A percentile compares a stretch with the other conserved stretches of the same genome.
Conservation (phyloP, 2,329 filamentous ascomycete genomes). For the Macroventuria anomochaeta region DNA sequence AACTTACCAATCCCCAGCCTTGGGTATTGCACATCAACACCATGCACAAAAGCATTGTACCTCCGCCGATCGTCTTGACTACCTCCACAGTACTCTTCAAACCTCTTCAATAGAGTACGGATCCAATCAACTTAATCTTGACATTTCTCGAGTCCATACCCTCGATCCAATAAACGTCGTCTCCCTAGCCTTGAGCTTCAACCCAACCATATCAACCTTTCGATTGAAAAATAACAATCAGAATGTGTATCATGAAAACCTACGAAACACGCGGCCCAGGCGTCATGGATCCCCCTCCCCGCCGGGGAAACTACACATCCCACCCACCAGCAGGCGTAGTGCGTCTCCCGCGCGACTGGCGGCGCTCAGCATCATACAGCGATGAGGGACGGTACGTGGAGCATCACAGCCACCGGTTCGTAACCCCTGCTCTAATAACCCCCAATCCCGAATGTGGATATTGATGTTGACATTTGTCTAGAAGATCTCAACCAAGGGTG, state of each 20-base stretch:
- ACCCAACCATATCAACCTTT: no score
- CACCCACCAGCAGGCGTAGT: slow-evolving; percentile 44
- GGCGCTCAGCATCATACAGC: slow-evolving; percentile 23
- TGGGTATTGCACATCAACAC: slow-evolving; percentile 7
- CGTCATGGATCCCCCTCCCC: slow-evolving; percentile 42
- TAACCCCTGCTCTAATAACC: no score
- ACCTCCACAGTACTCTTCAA: not conserved
- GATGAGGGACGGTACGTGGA: slow-evolving; percentile 25
- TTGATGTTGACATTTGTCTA: no score
- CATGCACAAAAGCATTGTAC: slow-evolving; percentile 12
- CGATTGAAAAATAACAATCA: no score
- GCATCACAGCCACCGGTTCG: slow-evolving; percentile 10
- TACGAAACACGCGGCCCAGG: slow-evolving; percentile 35
- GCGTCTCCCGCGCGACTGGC: slow-evolving; percentile 43
- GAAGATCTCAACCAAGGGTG: slow-evolving; percentile 27
- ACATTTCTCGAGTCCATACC: no score
- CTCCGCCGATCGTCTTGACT: not conserved
- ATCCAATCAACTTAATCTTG: no score
- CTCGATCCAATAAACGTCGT: not conserved
- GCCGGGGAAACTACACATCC: slow-evolving; percentile 41
- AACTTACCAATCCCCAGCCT: not conserved
- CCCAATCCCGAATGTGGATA: no score
- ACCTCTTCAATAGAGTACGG: no score
- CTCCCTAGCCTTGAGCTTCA: not conserved
- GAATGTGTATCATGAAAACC: slow-evolving; percentile 45